A percentile compares a stretch with the other conserved stretches of the same genome.
These are phyloP conservation scores for Lasiodiplodia citricola DNA, from an alignment of 2,329 filamentous ascomycete species.

Conservation along the genomic window DNA sequence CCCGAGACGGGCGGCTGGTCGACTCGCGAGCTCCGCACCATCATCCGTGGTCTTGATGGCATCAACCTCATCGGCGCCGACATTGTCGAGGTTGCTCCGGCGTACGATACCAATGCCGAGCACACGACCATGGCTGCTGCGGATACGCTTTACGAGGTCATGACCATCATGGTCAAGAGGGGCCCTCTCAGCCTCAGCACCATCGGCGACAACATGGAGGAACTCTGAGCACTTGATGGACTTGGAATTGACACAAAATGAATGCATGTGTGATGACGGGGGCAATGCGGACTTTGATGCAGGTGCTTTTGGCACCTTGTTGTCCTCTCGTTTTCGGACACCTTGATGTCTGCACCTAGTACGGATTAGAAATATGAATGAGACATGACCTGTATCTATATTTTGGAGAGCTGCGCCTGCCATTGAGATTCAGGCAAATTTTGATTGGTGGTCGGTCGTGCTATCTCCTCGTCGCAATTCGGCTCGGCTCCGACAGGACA, in stretches of 20 bases:
- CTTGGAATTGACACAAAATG: neutral
- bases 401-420: too few relatives aligned
- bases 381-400: too few relatives aligned
- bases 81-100: conserved; percentile 75
- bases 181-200: conserved; percentile 66
- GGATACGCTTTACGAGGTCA: conserved; percentile 76
- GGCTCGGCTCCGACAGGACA: too few relatives aligned
- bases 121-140: conserved; percentile 76
- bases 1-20: conserved; percentile 79
- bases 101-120: conserved; percentile 75
- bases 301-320: neutral
- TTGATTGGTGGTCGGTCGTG: too few relatives aligned
- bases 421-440: too few relatives aligned
- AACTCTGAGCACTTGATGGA: neutral
- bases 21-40: conserved; percentile 73
- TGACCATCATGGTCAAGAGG: conserved; percentile 82
- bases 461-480: too few relatives aligned
- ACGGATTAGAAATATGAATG: too few relatives aligned
- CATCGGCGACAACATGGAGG: conserved; percentile 28
- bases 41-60: conserved; percentile 70
- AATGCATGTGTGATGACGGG: neutral
- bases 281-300: neutral
- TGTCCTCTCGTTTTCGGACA: neutral
- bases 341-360: neutral
- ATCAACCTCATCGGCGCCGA: conserved; percentile 74